A percentile compares a stretch with the other conserved stretches of the same genome.
phyloP scores from a whole-genome alignment of 2,329 filamentous ascomycete species.

The Pezicula carpinea region DNA sequence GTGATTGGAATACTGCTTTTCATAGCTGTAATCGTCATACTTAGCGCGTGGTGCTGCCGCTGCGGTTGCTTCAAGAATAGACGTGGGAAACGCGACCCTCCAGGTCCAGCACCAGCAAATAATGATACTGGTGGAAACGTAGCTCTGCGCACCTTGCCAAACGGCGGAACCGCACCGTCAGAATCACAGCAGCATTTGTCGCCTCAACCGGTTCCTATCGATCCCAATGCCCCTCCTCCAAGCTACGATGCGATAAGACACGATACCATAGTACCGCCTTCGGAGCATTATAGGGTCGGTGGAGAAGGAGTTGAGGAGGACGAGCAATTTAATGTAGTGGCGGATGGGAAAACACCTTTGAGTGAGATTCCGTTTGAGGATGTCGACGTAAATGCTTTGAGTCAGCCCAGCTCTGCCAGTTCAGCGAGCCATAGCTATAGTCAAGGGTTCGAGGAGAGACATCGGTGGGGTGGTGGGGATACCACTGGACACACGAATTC shows the following conservation, averaged over 20 bases:
- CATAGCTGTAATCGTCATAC: too few species aligned
- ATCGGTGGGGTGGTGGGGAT: background rate
- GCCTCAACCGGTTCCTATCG: background rate
- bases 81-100: too few species aligned
- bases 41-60: too few species aligned
- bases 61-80: too few species aligned
- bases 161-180: background rate
- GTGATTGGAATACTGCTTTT: too few species aligned
- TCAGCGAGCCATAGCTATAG: background rate
- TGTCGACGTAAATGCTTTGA: slow-evolving; percentile 1
- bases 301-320: background rate
- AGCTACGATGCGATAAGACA: background rate
- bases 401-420: background rate
- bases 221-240: background rate
- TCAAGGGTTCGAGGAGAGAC: background rate
- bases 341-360: slow-evolving; percentile 3
- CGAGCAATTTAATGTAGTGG: slow-evolving; percentile 2
- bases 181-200: background rate
- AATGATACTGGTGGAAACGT: too few species aligned
- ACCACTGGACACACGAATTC: slow-evolving; percentile 2
- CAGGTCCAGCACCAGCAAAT: too few species aligned
- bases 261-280: background rate
- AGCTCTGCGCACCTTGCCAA: background rate
- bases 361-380: slow-evolving; percentile 6
- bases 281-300: background rate